Evolutionary conservation across 2,329 filamentous ascomycete species (phyloP).

Genomic region (Dissoconium aciculare): DNA sequence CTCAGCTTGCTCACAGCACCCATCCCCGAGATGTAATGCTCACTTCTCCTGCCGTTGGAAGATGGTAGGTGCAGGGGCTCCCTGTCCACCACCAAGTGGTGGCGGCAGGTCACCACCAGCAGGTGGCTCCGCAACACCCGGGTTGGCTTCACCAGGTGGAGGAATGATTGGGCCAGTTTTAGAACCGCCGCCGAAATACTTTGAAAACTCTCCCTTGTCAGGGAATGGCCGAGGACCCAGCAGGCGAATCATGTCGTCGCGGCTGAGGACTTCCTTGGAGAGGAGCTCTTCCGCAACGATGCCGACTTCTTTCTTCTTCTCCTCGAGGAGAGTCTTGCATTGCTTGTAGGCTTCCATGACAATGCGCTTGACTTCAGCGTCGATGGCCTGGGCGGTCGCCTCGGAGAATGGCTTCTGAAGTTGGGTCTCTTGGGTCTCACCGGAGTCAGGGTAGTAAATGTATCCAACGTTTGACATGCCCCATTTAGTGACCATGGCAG

Average conservation of each 20-base stretch:
- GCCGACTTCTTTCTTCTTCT: conserved; percentile 78
- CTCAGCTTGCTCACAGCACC: too few relatives aligned
- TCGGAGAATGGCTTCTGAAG: conserved; percentile 94
- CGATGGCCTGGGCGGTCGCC: conserved; percentile 81
- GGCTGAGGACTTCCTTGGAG: conserved; percentile 74
- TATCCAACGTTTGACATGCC: conserved; percentile 95
- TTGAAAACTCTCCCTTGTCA: conserved; percentile 77
- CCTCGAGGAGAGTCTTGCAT: conserved; percentile 66
- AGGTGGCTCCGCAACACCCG: conserved; percentile 8
- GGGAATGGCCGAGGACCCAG: conserved; percentile 73
- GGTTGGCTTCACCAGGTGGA: conserved; percentile 7
- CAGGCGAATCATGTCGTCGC: conserved; percentile 84
- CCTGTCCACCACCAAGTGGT: conserved; percentile 10
- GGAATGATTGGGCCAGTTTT: conserved; percentile 9
- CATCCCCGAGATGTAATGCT: too few relatives aligned
- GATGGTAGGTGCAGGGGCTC: conserved; percentile 17
- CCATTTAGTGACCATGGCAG: conserved; percentile 97
- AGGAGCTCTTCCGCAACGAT: conserved; percentile 86
- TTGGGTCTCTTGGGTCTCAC: conserved; percentile 39
- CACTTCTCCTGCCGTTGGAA: conserved; percentile 14
- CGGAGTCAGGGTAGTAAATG: conserved; percentile 62
- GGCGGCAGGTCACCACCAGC: conserved; percentile 11
- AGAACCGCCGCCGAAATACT: conserved; percentile 57
- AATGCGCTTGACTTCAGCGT: conserved; percentile 78
- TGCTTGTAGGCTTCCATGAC: conserved; percentile 85